Evolutionary conservation across 768 basidiomycete genomes (phyloP).

Genomic region (Boletus rubropictus): DNA sequence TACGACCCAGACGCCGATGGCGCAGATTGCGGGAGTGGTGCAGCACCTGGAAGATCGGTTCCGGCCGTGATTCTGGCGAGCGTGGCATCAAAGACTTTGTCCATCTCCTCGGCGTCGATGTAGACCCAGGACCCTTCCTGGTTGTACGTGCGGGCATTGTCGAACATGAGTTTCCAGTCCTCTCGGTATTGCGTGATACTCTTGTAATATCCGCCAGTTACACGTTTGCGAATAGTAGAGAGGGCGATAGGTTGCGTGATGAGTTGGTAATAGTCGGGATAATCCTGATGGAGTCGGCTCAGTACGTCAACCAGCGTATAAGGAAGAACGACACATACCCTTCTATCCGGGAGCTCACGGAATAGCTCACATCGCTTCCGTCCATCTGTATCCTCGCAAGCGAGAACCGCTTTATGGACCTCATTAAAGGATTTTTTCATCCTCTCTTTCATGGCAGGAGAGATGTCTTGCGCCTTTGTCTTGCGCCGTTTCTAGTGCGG

Average conservation of each 20-base stretch:
- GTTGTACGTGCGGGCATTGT: constrained; percentile 91
- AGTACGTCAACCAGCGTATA: constrained; percentile 5
- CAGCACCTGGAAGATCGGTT: constrained; percentile 71
- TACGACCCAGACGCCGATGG: constrained; percentile 42
- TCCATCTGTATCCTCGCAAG: constrained; percentile 65
- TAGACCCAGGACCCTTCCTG: constrained; percentile 95
- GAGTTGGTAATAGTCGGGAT: constrained; percentile 89
- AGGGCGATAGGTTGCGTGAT: constrained; percentile 87
- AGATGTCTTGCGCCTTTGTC: constrained; percentile 54
- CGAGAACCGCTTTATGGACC: constrained; percentile 66
- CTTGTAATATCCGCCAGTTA: constrained; percentile 64
- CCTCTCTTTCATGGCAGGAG: constrained; percentile 56
- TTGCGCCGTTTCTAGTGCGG: constrained; percentile 76
- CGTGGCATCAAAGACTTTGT: constrained; percentile 74
- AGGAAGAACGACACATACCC: constrained; percentile 38
- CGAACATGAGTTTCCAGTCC: constrained; percentile 89
- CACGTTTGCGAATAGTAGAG: constrained; percentile 76
- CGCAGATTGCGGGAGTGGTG: constrained; percentile 30
- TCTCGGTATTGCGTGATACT: constrained; percentile 62
- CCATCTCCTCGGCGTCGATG: constrained; percentile 90
- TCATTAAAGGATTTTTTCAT: constrained; percentile 83
- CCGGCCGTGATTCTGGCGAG: constrained; percentile 61
- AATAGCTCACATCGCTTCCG: constrained; percentile 84
- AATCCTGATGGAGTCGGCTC: constrained; percentile 47
- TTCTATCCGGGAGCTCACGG: constrained; percentile 76